These are phyloP conservation scores for Biscogniauxia marginata DNA, from an alignment of 2,329 filamentous ascomycete species.

Conservation along the genomic window DNA sequence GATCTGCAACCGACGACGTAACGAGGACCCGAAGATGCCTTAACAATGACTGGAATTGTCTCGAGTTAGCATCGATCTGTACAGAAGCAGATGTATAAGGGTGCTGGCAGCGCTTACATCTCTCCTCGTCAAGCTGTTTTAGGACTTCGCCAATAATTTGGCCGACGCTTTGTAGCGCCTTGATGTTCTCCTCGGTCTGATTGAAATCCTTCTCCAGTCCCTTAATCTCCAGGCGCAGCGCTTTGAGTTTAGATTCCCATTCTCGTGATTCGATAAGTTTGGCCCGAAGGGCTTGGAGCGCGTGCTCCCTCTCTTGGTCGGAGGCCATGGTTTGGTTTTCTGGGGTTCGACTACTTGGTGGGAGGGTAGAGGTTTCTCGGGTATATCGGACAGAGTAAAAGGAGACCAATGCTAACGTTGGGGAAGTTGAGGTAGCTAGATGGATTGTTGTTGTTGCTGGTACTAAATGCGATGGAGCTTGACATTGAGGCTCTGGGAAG, in stretches of 20 bases:
- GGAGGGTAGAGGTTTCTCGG: neutral
- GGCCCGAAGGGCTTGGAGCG: constrained; percentile 73
- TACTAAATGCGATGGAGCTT: neutral
- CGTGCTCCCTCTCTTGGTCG: constrained; percentile 63
- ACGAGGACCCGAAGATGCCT: constrained; percentile 93
- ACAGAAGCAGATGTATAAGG: neutral
- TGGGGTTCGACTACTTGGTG: constrained; percentile 5
- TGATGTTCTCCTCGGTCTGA: constrained; percentile 98
- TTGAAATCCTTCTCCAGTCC: constrained; percentile 92
- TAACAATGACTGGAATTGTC: constrained; percentile 76
- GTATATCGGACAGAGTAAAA: neutral
- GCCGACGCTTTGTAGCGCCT: constrained; percentile 96
- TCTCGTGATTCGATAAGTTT: constrained; percentile 93
- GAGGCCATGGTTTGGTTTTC: constrained; percentile 42
- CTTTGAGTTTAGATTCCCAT: constrained; percentile 98
- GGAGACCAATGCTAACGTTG: constrained; percentile 1
- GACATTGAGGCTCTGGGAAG: constrained; percentile 5
- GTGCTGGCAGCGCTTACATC: constrained; percentile 65
- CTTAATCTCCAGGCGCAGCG: constrained; percentile 92
- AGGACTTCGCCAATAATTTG: constrained; percentile 99
- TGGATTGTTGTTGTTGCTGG: neutral
- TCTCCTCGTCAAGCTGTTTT: constrained; percentile 97
- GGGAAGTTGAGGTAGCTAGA: neutral
- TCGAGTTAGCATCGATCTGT: constrained; percentile 4
- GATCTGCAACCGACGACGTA: constrained; percentile 98